Conservation (phyloP, 139 green algal species). For the Yamagishiella unicocca region DNA sequence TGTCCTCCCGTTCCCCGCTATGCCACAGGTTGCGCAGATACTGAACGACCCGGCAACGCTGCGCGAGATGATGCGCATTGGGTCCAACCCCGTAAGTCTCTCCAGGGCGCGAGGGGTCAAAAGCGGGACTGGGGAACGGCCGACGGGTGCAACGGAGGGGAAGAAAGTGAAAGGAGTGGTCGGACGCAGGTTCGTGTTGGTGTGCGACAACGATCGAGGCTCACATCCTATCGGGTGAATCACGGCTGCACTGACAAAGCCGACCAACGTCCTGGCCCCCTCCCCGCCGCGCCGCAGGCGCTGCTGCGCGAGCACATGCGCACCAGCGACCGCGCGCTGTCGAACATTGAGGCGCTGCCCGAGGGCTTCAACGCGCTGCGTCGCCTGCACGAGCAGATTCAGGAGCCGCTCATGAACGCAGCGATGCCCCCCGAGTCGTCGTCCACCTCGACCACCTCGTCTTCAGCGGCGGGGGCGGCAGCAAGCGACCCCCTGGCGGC, state of each 20-base stretch:
- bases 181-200: too few relatives aligned
- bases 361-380: slow-evolving; percentile 97
- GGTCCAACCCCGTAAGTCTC: slow-evolving; percentile 84
- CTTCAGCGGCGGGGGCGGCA: not conserved
- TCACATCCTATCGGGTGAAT: too few relatives aligned
- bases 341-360: slow-evolving; percentile 95
- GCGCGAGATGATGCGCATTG: slow-evolving; percentile 83
- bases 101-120: too few relatives aligned
- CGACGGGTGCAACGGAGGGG: too few relatives aligned
- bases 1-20: too few relatives aligned
- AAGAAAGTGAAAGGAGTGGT: too few relatives aligned
- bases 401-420: slow-evolving; percentile 89
- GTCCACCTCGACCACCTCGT: not conserved
- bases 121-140: too few relatives aligned
- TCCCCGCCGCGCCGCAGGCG: slow-evolving; percentile 52
- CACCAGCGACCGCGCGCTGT: slow-evolving; percentile 87
- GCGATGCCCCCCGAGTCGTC: slow-evolving; percentile 48
- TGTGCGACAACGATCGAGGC: too few relatives aligned
- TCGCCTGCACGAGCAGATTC: slow-evolving; percentile 90
- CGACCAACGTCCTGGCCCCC: not conserved
- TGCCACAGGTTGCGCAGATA: slow-evolving; percentile 68
- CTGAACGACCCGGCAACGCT: slow-evolving; percentile 93
- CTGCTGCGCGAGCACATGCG: slow-evolving; percentile 97
- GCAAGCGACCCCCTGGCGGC: slow-evolving; percentile 75
- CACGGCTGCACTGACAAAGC: too few relatives aligned